Evolutionary conservation across 352 stramenopile species (phyloP).

Genomic region (Phytophthora crassamura): DNA sequence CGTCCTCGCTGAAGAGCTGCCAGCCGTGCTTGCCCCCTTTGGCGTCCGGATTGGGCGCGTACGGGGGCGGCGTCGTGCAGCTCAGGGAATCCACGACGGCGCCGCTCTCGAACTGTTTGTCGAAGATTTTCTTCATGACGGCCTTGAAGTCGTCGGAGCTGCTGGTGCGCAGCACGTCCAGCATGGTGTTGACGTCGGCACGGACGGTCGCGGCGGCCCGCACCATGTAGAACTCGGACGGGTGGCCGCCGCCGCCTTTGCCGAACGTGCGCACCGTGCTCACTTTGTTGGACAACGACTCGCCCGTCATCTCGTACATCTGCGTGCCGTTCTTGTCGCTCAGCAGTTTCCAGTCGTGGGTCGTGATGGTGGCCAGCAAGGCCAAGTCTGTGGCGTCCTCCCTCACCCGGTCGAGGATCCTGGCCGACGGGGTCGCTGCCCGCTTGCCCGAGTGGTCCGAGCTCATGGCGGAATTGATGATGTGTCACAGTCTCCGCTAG

Average conservation of each 20-base stretch:
- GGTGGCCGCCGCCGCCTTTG: conserved; percentile 36
- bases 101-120: conserved; percentile 42
- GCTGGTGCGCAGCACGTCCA: conserved; percentile 37
- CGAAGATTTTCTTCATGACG: conserved; percentile 57
- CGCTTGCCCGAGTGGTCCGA: conserved; percentile 31
- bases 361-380: conserved; percentile 41
- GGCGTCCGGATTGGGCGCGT: conserved; percentile 15
- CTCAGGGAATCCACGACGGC: conserved; percentile 54
- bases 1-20: conserved; percentile 49
- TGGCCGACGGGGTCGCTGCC: conserved; percentile 44
- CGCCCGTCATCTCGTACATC: conserved; percentile 64
- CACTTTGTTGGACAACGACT: conserved; percentile 42
- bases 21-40: not conserved
- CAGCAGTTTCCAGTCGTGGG: conserved; percentile 51
- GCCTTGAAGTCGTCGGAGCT: conserved; percentile 37
- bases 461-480: conserved; percentile 28
- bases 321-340: conserved; percentile 46
- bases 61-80: conserved; percentile 45
- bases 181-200: conserved; percentile 49
- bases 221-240: conserved; percentile 63
- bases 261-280: conserved; percentile 46
- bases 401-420: conserved; percentile 52
- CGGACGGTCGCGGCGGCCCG: conserved; percentile 56
- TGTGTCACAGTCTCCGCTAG: conserved; percentile 20
- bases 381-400: conserved; percentile 52